A percentile compares a stretch with the other conserved stretches of the same genome.
Conservation (phyloP, 768 basidiomycete species). For the Xerocomus spinulosus region DNA sequence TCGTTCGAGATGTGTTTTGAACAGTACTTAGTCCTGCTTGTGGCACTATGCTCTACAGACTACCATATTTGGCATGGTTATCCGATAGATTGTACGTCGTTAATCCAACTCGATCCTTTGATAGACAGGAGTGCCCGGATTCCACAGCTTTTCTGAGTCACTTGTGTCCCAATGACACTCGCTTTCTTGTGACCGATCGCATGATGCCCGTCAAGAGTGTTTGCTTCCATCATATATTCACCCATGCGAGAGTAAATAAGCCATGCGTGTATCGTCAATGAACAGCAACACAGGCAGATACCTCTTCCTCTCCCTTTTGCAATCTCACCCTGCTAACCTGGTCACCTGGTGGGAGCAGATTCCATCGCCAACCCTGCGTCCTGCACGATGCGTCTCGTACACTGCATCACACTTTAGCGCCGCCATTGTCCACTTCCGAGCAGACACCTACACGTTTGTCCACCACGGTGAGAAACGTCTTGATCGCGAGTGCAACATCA, state of each 20-base stretch:
- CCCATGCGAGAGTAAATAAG: conserved; percentile 1
- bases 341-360: conserved; percentile 49
- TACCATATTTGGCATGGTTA: not conserved
- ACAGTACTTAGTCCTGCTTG: too few relatives aligned
- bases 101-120: not conserved
- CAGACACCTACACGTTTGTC: conserved; percentile 66
- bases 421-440: not conserved
- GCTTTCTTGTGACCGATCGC: not conserved
- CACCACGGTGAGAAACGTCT: conserved; percentile 71
- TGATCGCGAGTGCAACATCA: conserved; percentile 71
- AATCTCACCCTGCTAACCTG: conserved; percentile 33
- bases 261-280: conserved; percentile 9
- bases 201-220: not conserved
- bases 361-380: conserved; percentile 35
- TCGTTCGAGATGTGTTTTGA: too few relatives aligned
- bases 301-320: conserved; percentile 42
- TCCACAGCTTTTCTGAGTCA: not conserved
- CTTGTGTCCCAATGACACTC: not conserved
- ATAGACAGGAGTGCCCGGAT: not conserved
- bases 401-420: conserved; percentile 37
- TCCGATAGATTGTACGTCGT: too few relatives aligned
- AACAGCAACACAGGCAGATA: conserved; percentile 41
- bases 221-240: not conserved
- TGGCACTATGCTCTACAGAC: not conserved
- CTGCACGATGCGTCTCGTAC: conserved; percentile 50